These are phyloP conservation scores for Rehmannia glutinosa DNA, from an alignment of 257 asterid species.

Conservation along the genomic window DNA sequence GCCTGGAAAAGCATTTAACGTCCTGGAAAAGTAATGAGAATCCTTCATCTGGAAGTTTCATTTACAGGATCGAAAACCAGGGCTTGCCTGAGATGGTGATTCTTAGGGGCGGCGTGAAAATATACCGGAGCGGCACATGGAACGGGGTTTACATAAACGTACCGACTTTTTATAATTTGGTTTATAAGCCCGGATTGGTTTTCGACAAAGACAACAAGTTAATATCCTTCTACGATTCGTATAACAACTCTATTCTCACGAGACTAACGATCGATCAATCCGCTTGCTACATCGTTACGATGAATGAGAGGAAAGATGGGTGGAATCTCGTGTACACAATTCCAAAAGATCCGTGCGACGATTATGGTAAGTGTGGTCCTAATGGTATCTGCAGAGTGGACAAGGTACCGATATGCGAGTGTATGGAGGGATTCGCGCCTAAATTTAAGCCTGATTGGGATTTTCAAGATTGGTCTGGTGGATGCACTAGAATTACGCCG, in stretches of 20 bases:
- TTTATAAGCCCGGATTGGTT: not conserved
- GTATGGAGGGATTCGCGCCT: too few relatives aligned
- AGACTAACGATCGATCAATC: not conserved
- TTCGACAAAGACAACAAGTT: not conserved
- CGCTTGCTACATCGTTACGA: not conserved
- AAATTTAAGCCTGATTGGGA: too few relatives aligned
- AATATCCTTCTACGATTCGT: not conserved
- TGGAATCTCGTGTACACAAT: not conserved
- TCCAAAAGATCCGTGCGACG: slow-evolving; percentile 11
- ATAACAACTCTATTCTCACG: not conserved
- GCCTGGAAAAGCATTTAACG: not conserved
- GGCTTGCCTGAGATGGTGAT: slow-evolving; percentile 2
- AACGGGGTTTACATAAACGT: slow-evolving; percentile 4
- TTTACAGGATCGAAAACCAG: not conserved
- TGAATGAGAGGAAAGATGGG: not conserved
- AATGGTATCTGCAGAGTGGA: slow-evolving; percentile 2
- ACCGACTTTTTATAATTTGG: not conserved
- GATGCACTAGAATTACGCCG: too few relatives aligned
- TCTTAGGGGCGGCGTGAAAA: not conserved
- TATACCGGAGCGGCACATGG: slow-evolving; percentile 6
- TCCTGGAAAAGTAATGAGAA: slow-evolving; percentile 7
- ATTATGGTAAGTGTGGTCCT: slow-evolving; percentile 6
- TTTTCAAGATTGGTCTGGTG: not conserved
- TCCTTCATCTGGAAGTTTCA: not conserved
- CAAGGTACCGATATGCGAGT: not conserved